A percentile compares a stretch with the other conserved stretches of the same genome.
Conservation (phyloP, 371 early-diverging fungal species). For the Circinella minor region DNA sequence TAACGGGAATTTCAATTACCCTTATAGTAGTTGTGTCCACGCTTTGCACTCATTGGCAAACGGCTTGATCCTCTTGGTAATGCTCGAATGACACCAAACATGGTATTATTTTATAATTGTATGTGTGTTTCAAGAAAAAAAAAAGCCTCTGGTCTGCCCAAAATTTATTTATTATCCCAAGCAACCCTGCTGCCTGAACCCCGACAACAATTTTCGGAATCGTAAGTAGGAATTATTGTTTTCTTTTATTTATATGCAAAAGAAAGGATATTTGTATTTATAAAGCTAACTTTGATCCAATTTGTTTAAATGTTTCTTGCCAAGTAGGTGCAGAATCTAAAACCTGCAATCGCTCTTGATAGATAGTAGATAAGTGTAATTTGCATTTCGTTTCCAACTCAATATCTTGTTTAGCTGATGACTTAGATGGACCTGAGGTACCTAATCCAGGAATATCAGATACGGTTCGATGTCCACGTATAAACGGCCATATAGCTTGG, state of each 20-base stretch:
- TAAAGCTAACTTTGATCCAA: neutral
- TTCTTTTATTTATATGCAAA: neutral
- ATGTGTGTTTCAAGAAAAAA: neutral
- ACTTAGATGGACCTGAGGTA: conserved; percentile 2
- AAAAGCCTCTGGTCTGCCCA: neutral
- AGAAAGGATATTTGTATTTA: neutral
- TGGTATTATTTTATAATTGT: conserved; percentile 23
- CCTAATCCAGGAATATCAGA: conserved; percentile 18
- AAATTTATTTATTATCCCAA: too few species aligned
- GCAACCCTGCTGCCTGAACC: too few species aligned
- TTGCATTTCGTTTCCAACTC: conserved; percentile 27
- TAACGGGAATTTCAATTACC: conserved; percentile 42
- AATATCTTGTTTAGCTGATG: neutral
- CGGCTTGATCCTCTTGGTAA: conserved; percentile 78
- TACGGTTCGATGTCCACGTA: conserved; percentile 21
- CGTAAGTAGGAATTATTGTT: too few species aligned
- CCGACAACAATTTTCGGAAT: too few species aligned
- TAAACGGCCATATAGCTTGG: conserved; percentile 42
- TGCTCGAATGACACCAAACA: conserved; percentile 77
- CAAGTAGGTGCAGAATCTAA: conserved; percentile 27
- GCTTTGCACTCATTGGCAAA: conserved; percentile 78
- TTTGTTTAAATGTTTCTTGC: conserved; percentile 17
- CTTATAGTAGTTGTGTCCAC: conserved; percentile 85
- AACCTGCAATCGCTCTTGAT: conserved; percentile 20
- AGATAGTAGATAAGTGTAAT: conserved; percentile 23